Evolutionary conservation across 441 rosid species (phyloP).

Genomic region (Jatropha multifida): DNA sequence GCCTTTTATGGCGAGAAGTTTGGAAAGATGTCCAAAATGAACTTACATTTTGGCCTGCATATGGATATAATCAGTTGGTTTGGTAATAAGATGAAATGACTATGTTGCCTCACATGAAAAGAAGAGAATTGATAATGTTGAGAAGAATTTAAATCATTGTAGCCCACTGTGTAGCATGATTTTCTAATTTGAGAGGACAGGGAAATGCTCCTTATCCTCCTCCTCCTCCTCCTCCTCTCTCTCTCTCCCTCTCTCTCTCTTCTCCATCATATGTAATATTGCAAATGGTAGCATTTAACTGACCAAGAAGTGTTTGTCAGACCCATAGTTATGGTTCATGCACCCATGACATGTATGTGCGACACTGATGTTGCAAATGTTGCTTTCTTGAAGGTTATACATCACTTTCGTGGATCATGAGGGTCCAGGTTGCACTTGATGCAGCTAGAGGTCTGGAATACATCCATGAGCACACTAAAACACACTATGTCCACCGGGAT

Average conservation of each 20-base stretch:
- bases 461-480: slow-evolving; percentile 95
- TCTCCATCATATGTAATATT: not conserved
- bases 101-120: too few species aligned
- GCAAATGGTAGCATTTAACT: not conserved
- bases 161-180: not conserved
- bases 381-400: slow-evolving; percentile 63
- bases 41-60: not conserved
- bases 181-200: not conserved
- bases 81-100: not conserved
- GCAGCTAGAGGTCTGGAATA: slow-evolving; percentile 95
- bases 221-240: too few species aligned
- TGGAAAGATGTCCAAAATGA: not conserved
- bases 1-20: not conserved
- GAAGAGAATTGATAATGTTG: not conserved
- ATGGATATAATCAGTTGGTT: not conserved
- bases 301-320: slow-evolving; percentile 1
- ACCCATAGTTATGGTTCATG: slow-evolving; percentile 2
- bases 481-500: slow-evolving; percentile 94
- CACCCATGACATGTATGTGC: not conserved
- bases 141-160: not conserved
- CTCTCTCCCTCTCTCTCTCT: not conserved
- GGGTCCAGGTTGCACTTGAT: slow-evolving; percentile 89
- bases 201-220: too few species aligned
- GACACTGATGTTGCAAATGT: slow-evolving; percentile 10
- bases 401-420: slow-evolving; percentile 87